Base-by-base conservation (phyloP, 2,329 filamentous ascomycete genomes). In the Clonostachys rhizophaga region DNA sequence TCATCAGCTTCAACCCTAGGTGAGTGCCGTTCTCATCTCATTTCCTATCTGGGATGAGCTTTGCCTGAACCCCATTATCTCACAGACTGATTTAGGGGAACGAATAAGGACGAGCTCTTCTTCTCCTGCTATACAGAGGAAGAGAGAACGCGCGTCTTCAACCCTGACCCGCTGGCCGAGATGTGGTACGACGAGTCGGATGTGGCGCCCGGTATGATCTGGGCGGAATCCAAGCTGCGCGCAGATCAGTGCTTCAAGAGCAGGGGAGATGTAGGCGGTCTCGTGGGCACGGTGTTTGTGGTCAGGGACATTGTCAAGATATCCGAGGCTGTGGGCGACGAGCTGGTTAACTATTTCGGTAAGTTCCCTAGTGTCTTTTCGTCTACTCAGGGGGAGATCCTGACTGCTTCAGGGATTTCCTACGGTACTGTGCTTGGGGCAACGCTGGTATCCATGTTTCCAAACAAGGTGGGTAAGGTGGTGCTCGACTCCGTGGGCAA, bases 251-350 rank as follows among this genome's bases (percentile, higher is more conserved):
- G 62, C 33, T 43, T 39, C 8, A n/a, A 36, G 2, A 44, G 33
- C n/a, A 49, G 53, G 1, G 58, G 63, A 14, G 52, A 65, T 2
- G 67, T 55, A 1, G 70, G 63, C 2, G 44, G 47, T 5, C 52
- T 69, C 9, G 52, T 75, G 5, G 69, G 73, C 11, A 75, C 70
- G 0, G 65, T 67, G 0, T 75, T 69, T 49, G 61, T 64, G 0
- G 73, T 64, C 1, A 56, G 72, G 34, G 74, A 78, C 47, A 59
- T 75, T 51, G 66, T 73, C 47, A 46, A 54, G 6, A 65, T 76
- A 43, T 67, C 68, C 1, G 72, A 76, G 43, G 66, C 69, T 2
- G 55, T 71, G 6, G 61, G 55, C 2, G 62, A 66, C 24, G 67
- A 64, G 20, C 44, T 68, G 54, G 48, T 70, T 4, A 54, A 64